Evolutionary conservation across 495 filamentous ascomycete genomes (phyloP).

Genomic region (Annulohypoxylon bovei): DNA sequence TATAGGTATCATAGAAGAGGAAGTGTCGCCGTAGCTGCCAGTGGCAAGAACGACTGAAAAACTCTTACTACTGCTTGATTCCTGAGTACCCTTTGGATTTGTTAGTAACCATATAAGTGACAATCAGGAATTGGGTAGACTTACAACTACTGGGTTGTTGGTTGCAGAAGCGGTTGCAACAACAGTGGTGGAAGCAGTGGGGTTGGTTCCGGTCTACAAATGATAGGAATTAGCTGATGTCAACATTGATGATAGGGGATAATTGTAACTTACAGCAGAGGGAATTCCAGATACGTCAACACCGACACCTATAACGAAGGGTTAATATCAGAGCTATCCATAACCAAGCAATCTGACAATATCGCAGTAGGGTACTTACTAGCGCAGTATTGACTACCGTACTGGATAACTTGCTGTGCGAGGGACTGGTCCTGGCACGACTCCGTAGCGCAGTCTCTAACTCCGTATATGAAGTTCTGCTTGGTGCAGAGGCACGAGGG

Average conservation of each 20-base stretch:
- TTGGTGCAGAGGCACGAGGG: constrained; percentile 75
- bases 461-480: constrained; percentile 73
- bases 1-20: background rate
- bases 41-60: constrained; percentile 9
- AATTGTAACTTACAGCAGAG: constrained; percentile 35
- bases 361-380: constrained; percentile 20
- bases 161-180: constrained; percentile 36
- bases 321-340: constrained; percentile 12
- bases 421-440: constrained; percentile 62
- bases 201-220: constrained; percentile 23
- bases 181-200: constrained; percentile 35
- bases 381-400: constrained; percentile 49
- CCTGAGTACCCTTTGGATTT: constrained; percentile 6
- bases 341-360: background rate
- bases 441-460: constrained; percentile 80
- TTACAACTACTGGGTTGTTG: constrained; percentile 14
- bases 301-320: constrained; percentile 29
- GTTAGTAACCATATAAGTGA: constrained; percentile 2
- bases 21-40: constrained; percentile 21
- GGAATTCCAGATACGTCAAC: constrained; percentile 40
- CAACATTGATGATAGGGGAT: background rate
- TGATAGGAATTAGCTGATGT: constrained; percentile 4
- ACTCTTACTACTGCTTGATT: constrained; percentile 22
- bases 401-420: constrained; percentile 47
- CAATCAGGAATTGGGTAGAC: background rate